Evolutionary conservation across 23 red algal species (phyloP).

Genomic region (Gracilaria gracilis): DNA sequence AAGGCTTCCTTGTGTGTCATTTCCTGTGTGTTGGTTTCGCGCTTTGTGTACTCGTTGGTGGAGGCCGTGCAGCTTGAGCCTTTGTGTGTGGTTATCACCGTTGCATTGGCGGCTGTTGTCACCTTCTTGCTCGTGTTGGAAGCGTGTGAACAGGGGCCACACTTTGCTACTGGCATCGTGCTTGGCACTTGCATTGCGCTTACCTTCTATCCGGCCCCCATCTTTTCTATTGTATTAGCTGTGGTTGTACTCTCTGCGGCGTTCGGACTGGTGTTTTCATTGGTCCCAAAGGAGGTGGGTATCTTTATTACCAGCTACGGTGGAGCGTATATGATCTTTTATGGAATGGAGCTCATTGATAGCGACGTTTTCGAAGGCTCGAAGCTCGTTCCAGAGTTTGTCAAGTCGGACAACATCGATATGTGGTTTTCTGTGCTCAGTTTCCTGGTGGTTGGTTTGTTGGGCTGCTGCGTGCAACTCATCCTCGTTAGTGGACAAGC

Average conservation of each 20-base stretch:
- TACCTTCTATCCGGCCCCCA: constrained; percentile 45
- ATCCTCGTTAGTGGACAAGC: constrained; percentile 63
- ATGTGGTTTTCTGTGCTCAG: constrained; percentile 73
- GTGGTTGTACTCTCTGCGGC: constrained; percentile 51
- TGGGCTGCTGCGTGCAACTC: constrained; percentile 67
- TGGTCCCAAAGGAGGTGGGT: constrained; percentile 59
- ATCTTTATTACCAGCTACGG: constrained; percentile 69
- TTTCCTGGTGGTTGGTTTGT: constrained; percentile 67
- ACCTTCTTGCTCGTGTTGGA: constrained; percentile 44
- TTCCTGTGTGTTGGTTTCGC: constrained; percentile 43
- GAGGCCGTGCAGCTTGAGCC: neutral
- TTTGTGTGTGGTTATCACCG: constrained; percentile 11
- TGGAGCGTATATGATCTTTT: constrained; percentile 67
- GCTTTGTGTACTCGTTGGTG: constrained; percentile 29
- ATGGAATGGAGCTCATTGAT: constrained; percentile 65
- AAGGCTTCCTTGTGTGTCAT: constrained; percentile 52
- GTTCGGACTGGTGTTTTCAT: constrained; percentile 52
- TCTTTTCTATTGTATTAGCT: constrained; percentile 25
- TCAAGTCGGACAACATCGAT: constrained; percentile 40
- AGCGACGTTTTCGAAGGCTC: constrained; percentile 45
- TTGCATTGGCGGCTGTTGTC: constrained; percentile 31
- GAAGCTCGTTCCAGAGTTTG: constrained; percentile 27
- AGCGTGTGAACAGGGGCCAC: constrained; percentile 49
- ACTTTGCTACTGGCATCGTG: constrained; percentile 55
- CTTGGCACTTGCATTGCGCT: constrained; percentile 62